Evolutionary conservation across 768 basidiomycete genomes (phyloP).

Genomic region (Lactarius hengduanensis): DNA sequence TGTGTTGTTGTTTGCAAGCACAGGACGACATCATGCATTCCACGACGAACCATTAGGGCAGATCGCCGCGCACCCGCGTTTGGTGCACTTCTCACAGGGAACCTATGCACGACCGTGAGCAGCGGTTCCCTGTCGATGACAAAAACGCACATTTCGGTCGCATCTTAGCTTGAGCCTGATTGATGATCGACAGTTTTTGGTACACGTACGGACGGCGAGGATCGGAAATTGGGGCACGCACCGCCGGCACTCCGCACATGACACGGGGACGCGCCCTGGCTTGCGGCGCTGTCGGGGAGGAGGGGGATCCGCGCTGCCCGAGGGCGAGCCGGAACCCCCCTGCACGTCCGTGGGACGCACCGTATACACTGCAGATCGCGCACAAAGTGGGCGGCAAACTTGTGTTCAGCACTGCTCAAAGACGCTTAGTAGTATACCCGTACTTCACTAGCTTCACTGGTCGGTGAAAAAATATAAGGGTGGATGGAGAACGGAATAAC

Average conservation of each 20-base stretch:
- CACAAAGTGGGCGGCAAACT: background rate
- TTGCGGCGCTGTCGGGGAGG: constrained; percentile 27
- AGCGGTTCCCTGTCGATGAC: background rate
- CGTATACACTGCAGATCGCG: constrained; percentile 4
- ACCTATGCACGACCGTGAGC: constrained; percentile 42
- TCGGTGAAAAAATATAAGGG: background rate
- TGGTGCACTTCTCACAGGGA: constrained; percentile 76
- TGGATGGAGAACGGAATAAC: background rate
- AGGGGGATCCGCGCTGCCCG: constrained; percentile 11
- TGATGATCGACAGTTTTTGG: background rate
- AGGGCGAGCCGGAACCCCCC: constrained; percentile 8
- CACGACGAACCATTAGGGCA: constrained; percentile 64
- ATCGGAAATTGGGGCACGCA: constrained; percentile 23
- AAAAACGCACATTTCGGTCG: constrained; percentile 51
- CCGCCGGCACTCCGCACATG: constrained; percentile 42
- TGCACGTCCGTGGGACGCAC: background rate
- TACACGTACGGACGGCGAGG: background rate
- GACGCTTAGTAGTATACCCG: background rate
- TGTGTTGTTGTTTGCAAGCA: constrained; percentile 16
- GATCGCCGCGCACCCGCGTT: constrained; percentile 69
- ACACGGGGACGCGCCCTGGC: constrained; percentile 32
- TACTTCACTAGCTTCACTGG: constrained; percentile 10
- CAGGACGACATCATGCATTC: constrained; percentile 10
- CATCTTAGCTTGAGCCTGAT: constrained; percentile 61
- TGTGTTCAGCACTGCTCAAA: background rate